phyloP scores from a whole-genome alignment of 2,329 filamentous ascomycete genomes.

The Fusarium nygamai region DNA sequence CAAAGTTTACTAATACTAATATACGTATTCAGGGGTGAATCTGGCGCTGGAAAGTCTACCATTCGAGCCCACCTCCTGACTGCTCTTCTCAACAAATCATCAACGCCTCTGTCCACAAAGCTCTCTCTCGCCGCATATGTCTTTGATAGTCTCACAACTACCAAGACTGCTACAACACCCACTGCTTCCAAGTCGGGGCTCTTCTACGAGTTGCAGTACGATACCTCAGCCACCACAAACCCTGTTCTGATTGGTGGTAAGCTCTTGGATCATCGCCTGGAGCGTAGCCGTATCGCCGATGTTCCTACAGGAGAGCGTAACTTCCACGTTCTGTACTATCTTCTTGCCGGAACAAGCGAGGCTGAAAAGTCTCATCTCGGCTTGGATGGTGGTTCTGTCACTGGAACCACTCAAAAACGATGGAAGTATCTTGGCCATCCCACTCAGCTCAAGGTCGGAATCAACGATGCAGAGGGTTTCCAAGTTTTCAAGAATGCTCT shows the following conservation, averaged over 20 bases:
- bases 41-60: constrained; percentile 95
- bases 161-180: constrained; percentile 94
- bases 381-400: constrained; percentile 60
- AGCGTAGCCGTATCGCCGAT: constrained; percentile 88
- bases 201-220: constrained; percentile 96
- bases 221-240: constrained; percentile 84
- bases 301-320: constrained; percentile 96
- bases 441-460: constrained; percentile 94
- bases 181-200: constrained; percentile 95
- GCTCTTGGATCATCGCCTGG: constrained; percentile 90
- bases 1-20: constrained; percentile 43
- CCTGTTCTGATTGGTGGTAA: constrained; percentile 94
- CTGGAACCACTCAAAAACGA: constrained; percentile 73
- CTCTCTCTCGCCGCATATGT: constrained; percentile 93
- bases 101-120: constrained; percentile 92
- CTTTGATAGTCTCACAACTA: constrained; percentile 96
- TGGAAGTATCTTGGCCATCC: constrained; percentile 98
- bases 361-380: constrained; percentile 89
- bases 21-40: constrained; percentile 77
- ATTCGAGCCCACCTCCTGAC: constrained; percentile 89
- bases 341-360: constrained; percentile 88
- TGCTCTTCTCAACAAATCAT: constrained; percentile 86
- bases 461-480: constrained; percentile 95
- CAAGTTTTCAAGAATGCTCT: constrained; percentile 97
- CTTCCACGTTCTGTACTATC: constrained; percentile 95